Evolutionary conservation across 148 eudicot species (phyloP).

Genomic region (Nepenthes gracilis): DNA sequence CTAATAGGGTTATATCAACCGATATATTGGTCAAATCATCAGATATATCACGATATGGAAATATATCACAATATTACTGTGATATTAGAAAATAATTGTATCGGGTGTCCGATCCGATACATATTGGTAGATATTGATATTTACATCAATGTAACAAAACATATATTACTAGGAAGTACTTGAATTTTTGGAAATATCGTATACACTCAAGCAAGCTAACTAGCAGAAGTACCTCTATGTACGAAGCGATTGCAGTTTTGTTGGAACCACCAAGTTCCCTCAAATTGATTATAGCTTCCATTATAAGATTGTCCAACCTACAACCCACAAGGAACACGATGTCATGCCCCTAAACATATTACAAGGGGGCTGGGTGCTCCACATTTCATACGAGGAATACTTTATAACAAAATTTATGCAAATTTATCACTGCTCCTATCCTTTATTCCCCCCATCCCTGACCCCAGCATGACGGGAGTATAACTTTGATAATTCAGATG

Average conservation of each 20-base stretch:
- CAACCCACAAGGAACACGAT: neutral
- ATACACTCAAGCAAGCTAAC: conserved; percentile 2
- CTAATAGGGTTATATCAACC: too few relatives aligned
- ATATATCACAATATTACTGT: too few relatives aligned
- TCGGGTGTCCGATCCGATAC: too few relatives aligned
- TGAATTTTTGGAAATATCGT: neutral
- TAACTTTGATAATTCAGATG: too few relatives aligned
- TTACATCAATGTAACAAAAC: neutral
- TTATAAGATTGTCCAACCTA: conserved; percentile 90
- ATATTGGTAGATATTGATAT: too few relatives aligned
- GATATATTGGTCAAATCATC: too few relatives aligned
- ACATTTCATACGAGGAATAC: neutral
- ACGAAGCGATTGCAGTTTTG: conserved; percentile 77
- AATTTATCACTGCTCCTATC: too few relatives aligned
- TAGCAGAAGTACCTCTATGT: conserved; percentile 64
- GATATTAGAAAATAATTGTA: too few relatives aligned
- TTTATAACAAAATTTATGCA: too few relatives aligned
- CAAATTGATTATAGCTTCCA: conserved; percentile 86
- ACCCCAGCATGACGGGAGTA: too few relatives aligned
- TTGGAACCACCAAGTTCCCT: conserved; percentile 92
- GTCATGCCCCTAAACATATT: neutral
- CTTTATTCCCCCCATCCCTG: too few relatives aligned
- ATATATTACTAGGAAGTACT: neutral
- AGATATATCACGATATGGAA: too few relatives aligned
- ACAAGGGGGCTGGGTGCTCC: neutral